phyloP scores from a whole-genome alignment of 73 alveolate genomes.

The Paramecium tetraurelia region DNA sequence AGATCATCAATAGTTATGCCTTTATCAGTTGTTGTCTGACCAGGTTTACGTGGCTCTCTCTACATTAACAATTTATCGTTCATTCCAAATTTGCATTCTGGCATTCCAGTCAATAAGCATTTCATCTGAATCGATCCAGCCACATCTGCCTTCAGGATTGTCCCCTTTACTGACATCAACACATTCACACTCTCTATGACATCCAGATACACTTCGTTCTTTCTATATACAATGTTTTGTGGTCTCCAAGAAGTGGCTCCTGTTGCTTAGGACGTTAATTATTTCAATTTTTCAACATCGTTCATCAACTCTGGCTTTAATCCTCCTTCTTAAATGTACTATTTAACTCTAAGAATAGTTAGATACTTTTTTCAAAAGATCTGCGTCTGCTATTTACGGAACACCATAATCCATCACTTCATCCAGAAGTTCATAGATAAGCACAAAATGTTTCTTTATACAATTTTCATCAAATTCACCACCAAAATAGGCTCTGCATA shows the following conservation, averaged over 20 bases:
- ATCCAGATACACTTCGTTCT: constrained; percentile 95
- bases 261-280: constrained; percentile 88
- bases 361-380: constrained; percentile 70
- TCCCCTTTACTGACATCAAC: constrained; percentile 87
- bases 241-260: constrained; percentile 95
- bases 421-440: constrained; percentile 91
- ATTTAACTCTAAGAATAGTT: background rate
- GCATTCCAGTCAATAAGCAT: constrained; percentile 89
- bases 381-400: constrained; percentile 92
- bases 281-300: constrained; percentile 77
- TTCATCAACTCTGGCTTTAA: constrained; percentile 63
- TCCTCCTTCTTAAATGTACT: constrained; percentile 64
- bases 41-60: constrained; percentile 68
- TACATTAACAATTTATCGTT: constrained; percentile 91
- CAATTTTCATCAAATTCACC: constrained; percentile 86
- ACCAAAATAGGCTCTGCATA: constrained; percentile 86
- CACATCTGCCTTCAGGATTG: constrained; percentile 90
- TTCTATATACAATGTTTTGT: constrained; percentile 82
- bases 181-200: constrained; percentile 94
- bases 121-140: constrained; percentile 88
- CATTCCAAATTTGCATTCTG: constrained; percentile 98
- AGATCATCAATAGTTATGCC: constrained; percentile 88
- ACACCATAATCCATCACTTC: constrained; percentile 94
- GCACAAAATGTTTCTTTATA: constrained; percentile 82
- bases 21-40: constrained; percentile 68